Base-by-base conservation (phyloP, 2,329 filamentous ascomycete genomes). In the Nannizziopsis arthrosporioides region DNA sequence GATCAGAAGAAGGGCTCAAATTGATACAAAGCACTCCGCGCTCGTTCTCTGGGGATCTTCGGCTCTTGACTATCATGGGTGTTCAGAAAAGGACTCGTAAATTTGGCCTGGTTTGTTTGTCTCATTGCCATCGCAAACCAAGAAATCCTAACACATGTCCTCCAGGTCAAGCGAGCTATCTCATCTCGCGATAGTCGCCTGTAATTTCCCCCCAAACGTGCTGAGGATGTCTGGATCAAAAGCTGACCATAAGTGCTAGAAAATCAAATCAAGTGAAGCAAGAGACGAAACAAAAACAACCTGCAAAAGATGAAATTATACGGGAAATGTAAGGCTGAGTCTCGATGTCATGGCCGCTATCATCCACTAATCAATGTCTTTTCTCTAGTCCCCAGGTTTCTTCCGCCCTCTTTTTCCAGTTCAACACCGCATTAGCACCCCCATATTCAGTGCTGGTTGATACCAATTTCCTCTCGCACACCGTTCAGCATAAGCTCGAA, bases 401-500 rank as follows among this genome's bases (percentile, higher is more conserved):
- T 10, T 86, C 84, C 15, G 77, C 80, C 53, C 80, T 94, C 68
- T 94, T 93, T 78, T 93, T 93, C 68, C 77, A 85, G 61, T 83
- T 86, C 73, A 95, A 95, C 70, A 83, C 82, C 46, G 84, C 85
- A 46, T 78, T 95, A 39, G 80, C 85, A 9, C 87, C 89, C 2
- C 87, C 88, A 1, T 93, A 94, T 71, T 74, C 71, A 43, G 77
- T 90, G 49, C 77, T 93, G 8, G 76, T 92, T 60, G 86, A 94
- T 65, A 90, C 87, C 64, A 94, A 94, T 63, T 94, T 94, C 62
- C 76, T 94, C 54, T 86, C 81, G 35, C 88, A 94, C 67, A 92
- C 88, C 0, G 85, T 96, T 1, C 85, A 89, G 66, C 80, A 84
- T 56, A 96, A 98, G 70, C 78, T 96, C 15, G 86, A 89, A 31